Conservation (phyloP, 176 grass and related monocot genomes). For the Cymbopogon citratus region DNA sequence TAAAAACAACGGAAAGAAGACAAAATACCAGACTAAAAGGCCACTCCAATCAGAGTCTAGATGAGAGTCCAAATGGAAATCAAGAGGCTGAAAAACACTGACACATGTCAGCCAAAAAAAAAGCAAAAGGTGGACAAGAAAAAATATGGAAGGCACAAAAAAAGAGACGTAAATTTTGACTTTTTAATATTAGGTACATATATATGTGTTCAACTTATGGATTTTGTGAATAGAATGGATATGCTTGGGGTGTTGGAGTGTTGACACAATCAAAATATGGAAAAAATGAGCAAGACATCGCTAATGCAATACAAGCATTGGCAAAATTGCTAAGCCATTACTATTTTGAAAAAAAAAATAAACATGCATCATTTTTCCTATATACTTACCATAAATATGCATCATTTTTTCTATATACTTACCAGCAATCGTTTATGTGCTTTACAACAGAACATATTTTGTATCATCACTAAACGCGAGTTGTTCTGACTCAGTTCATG, state of each 20-base stretch:
- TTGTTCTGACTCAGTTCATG: too few relatives aligned
- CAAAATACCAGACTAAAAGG: not conserved
- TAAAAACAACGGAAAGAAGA: not conserved
- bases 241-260: not conserved
- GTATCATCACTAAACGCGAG: too few relatives aligned
- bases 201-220: too few relatives aligned
- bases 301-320: not conserved
- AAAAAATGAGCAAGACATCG: not conserved
- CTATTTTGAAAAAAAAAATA: too few relatives aligned
- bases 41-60: not conserved
- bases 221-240: not conserved
- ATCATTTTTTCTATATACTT: too few relatives aligned
- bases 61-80: not conserved
- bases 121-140: not conserved
- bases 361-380: too few relatives aligned
- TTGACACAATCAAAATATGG: not conserved
- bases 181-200: too few relatives aligned
- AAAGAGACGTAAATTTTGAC: too few relatives aligned
- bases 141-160: not conserved
- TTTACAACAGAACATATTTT: too few relatives aligned
- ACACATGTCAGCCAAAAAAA: not conserved
- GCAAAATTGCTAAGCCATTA: not conserved
- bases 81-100: not conserved
- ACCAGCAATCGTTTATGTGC: too few relatives aligned
- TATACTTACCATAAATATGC: too few relatives aligned